These are phyloP conservation scores for Saccharomycopsis selenospora DNA, from an alignment of 805 yeast species.

Conservation along the genomic window DNA sequence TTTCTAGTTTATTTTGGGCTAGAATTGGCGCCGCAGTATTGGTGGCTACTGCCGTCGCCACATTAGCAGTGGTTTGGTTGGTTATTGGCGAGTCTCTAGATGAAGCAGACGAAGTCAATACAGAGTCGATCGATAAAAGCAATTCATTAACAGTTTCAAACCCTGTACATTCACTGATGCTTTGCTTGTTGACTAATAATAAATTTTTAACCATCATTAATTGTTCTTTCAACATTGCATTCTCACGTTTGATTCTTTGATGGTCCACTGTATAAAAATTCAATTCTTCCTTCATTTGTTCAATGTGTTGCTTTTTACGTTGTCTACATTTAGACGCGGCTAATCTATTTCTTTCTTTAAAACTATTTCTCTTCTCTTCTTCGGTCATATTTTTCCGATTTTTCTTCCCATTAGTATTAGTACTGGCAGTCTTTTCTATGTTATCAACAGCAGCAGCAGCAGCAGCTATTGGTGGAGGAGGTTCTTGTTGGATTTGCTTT, in stretches of 20 bases:
- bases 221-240: constrained; percentile 52
- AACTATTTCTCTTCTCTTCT: constrained; percentile 72
- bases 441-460: constrained; percentile 4
- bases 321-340: constrained; percentile 96
- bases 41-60: background rate
- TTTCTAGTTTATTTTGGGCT: background rate
- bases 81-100: no score
- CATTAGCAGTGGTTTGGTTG: background rate
- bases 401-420: constrained; percentile 22
- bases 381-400: constrained; percentile 49
- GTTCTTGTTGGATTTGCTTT: background rate
- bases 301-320: constrained; percentile 83
- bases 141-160: constrained; percentile 38
- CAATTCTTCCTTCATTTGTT: constrained; percentile 74
- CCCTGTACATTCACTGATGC: constrained; percentile 42
- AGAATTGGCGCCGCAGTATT: background rate
- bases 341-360: constrained; percentile 81
- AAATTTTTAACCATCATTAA: constrained; percentile 42
- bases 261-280: constrained; percentile 65
- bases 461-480: background rate
- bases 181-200: constrained; percentile 45
- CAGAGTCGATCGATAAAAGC: constrained; percentile 20
- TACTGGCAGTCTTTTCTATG: background rate
- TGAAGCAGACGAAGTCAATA: no score
- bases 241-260: constrained; percentile 53